Evolutionary conservation across 179 eudicot species (phyloP).

Genomic region (Drosera spatulata): DNA sequence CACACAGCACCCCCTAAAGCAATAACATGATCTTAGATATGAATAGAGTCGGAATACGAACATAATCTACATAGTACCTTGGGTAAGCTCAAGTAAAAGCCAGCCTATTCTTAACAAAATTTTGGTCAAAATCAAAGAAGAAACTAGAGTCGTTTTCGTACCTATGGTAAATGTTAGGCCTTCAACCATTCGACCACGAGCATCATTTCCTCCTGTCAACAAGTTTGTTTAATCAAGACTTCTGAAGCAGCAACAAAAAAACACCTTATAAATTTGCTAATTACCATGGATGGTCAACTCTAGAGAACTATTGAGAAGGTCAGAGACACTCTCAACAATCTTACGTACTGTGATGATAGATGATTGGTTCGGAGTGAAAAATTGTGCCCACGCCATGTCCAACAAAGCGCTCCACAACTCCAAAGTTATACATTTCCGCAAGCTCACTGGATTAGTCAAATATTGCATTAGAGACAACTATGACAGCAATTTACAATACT

Average conservation of each 20-base stretch:
- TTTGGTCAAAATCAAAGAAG: too few relatives aligned
- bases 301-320: too few relatives aligned
- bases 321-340: neutral
- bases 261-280: neutral
- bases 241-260: neutral
- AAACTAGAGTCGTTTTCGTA: conserved; percentile 16
- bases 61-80: too few relatives aligned
- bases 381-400: conserved; percentile 96
- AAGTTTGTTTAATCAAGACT: neutral
- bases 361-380: conserved; percentile 89
- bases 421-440: conserved; percentile 68
- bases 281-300: too few relatives aligned
- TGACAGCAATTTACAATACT: too few relatives aligned
- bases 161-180: conserved; percentile 99
- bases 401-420: conserved; percentile 88
- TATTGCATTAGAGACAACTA: too few relatives aligned
- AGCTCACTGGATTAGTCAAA: conserved; percentile 51
- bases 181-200: conserved; percentile 82
- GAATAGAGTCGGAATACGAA: too few relatives aligned
- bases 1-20: too few relatives aligned
- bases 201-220: conserved; percentile 54
- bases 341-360: conserved; percentile 81
- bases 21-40: too few relatives aligned
- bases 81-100: neutral
- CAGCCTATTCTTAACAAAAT: too few relatives aligned